Evolutionary conservation across 768 basidiomycete genomes (phyloP).

Genomic region (Termitomyces sp.): DNA sequence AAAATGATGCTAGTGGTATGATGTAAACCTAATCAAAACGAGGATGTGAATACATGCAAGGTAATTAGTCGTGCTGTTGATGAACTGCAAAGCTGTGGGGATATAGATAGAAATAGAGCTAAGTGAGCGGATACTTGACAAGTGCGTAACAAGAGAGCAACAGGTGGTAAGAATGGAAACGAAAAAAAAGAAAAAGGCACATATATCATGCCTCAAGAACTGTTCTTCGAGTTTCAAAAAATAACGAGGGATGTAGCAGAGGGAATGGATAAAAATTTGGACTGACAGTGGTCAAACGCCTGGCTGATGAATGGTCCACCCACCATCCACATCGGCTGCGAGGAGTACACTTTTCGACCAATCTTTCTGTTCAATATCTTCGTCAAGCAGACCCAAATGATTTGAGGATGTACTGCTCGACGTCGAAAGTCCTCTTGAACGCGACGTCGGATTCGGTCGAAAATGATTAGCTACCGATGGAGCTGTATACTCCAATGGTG

Average conservation of each 20-base stretch:
- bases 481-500: constrained; percentile 10
- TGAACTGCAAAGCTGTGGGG: background rate
- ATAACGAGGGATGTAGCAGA: background rate
- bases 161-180: background rate
- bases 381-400: constrained; percentile 44
- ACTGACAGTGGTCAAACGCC: background rate
- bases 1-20: constrained; percentile 1
- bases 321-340: constrained; percentile 54
- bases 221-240: background rate
- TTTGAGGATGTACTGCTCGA: constrained; percentile 39
- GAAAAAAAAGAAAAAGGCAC: background rate
- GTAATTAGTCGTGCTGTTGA: constrained; percentile 7
- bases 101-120: constrained; percentile 9
- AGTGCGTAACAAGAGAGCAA: background rate
- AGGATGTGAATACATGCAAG: constrained; percentile 8
- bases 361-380: constrained; percentile 48
- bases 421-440: constrained; percentile 23
- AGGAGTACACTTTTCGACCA: constrained; percentile 75
- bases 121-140: background rate
- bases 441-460: constrained; percentile 20
- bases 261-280: background rate
- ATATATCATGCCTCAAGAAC: constrained; percentile 3
- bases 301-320: constrained; percentile 21
- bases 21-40: constrained; percentile 1
- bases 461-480: constrained; percentile 19